Evolutionary conservation across 2,329 filamentous ascomycete species (phyloP).

Genomic region (Aspergillus puulaauensis): DNA sequence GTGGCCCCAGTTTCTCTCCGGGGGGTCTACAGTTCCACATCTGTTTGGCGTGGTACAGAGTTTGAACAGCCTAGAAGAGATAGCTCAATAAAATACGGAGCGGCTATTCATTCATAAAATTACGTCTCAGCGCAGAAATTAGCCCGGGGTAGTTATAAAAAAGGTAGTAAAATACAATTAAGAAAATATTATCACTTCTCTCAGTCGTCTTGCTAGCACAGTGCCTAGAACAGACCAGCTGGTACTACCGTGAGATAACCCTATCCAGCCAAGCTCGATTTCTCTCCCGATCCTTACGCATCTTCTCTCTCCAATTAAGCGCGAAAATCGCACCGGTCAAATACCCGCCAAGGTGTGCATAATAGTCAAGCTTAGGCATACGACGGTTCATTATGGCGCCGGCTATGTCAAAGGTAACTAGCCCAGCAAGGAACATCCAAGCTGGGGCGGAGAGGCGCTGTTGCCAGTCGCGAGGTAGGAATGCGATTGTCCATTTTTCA

Average conservation of each 20-base stretch:
- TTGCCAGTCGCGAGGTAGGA: constrained; percentile 40
- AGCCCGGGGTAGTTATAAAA: neutral
- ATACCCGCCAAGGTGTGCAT: constrained; percentile 45
- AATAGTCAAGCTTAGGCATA: constrained; percentile 37
- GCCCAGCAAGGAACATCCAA: constrained; percentile 34
- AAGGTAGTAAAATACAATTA: neutral
- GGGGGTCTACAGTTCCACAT: neutral
- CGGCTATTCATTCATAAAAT: neutral
- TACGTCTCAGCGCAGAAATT: neutral
- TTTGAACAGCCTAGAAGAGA: neutral
- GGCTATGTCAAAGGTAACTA: constrained; percentile 40
- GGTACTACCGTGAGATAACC: neutral
- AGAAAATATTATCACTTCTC: neutral
- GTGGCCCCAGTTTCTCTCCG: neutral
- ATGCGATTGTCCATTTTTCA: constrained; percentile 42
- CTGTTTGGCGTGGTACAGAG: neutral
- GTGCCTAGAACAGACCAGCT: neutral
- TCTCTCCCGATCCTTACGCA: constrained; percentile 11
- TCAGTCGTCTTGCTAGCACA: neutral
- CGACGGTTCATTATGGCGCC: constrained; percentile 30
- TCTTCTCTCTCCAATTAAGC: constrained; percentile 13
- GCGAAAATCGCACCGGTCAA: constrained; percentile 32
- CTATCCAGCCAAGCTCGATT: constrained; percentile 18
- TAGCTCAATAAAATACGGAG: neutral
- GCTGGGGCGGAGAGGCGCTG: constrained; percentile 45